These are phyloP conservation scores for Pleurostoma richardsiae DNA, from an alignment of 2,329 filamentous ascomycete species.

Conservation along the genomic window DNA sequence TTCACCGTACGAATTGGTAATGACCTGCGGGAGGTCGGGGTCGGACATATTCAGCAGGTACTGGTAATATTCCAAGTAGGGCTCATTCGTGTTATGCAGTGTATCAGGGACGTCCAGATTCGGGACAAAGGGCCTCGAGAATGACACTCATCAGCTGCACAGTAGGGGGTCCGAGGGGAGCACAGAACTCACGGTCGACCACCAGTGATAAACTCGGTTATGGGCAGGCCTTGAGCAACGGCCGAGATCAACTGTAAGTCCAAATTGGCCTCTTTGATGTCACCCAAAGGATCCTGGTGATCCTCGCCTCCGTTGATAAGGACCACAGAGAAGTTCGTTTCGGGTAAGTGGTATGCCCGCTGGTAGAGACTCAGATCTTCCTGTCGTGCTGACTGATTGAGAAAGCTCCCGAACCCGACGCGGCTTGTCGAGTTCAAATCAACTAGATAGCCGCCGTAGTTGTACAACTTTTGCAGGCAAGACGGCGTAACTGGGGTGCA, in stretches of 20 bases:
- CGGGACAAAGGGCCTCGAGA: conserved; percentile 28
- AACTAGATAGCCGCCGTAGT: conserved; percentile 38
- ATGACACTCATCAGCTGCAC: background rate
- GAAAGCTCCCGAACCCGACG: conserved; percentile 45
- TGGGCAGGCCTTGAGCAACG: conserved; percentile 14
- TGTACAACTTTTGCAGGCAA: conserved; percentile 44
- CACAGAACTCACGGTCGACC: conserved; percentile 18
- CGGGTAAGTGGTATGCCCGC: conserved; percentile 30
- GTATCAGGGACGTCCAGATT: conserved; percentile 14
- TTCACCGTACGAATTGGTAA: conserved; percentile 65
- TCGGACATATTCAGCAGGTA: conserved; percentile 49
- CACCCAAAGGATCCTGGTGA: conserved; percentile 25
- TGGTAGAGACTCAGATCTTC: conserved; percentile 33
- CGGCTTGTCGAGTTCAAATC: conserved; percentile 37
- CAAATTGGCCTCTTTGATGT: conserved; percentile 17
- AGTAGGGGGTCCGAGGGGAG: no score
- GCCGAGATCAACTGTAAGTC: conserved; percentile 17
- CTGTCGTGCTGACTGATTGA: conserved; percentile 43
- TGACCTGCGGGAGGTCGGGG: conserved; percentile 49
- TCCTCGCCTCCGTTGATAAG: conserved; percentile 32
- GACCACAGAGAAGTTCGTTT: conserved; percentile 35
- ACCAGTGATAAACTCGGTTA: conserved; percentile 18
- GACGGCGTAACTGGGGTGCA: conserved; percentile 34
- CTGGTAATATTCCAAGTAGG: conserved; percentile 60
- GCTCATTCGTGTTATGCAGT: conserved; percentile 54